Percentiles rank a stretch among this genome's conserved stretches.
Evolutionary conservation across 1,284 basidiomycete genomes (phyloP).

Genomic region (Coniophora puteana): DNA sequence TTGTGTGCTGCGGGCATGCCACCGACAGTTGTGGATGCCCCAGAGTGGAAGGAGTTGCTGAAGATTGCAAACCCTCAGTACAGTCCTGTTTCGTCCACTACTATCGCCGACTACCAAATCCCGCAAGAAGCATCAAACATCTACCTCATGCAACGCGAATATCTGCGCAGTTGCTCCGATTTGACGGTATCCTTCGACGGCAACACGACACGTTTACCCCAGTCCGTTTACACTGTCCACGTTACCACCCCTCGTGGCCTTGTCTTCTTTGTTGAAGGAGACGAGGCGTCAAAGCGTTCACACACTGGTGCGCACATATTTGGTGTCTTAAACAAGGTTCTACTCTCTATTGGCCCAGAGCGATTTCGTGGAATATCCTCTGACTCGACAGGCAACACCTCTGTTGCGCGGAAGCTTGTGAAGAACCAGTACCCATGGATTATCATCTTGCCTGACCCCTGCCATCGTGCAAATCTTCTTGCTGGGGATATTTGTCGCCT

Average conservation of each 20-base stretch:
- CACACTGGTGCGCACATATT: conserved; percentile 9
- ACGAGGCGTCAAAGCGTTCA: conserved; percentile 10
- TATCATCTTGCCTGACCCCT: conserved; percentile 21
- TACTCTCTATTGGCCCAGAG: neutral
- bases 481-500: conserved; percentile 23
- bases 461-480: conserved; percentile 19
- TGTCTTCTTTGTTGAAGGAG: conserved; percentile 16
- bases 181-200: conserved; percentile 18
- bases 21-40: neutral
- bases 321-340: conserved; percentile 4
- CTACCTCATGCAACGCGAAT: neutral
- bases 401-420: neutral
- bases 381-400: conserved; percentile 2
- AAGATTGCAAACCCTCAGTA: conserved; percentile 4
- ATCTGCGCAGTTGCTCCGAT: conserved; percentile 6
- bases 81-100: neutral
- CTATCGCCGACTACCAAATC: neutral
- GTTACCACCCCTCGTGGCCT: conserved; percentile 16
- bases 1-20: conserved; percentile 1
- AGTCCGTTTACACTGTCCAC: conserved; percentile 22
- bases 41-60: conserved; percentile 7
- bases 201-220: conserved; percentile 9
- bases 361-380: neutral
- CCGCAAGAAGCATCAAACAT: conserved; percentile 1
- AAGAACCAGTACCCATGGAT: conserved; percentile 15